Base-by-base conservation (phyloP, 2,329 filamentous ascomycete genomes). In the Penicillium palitans region DNA sequence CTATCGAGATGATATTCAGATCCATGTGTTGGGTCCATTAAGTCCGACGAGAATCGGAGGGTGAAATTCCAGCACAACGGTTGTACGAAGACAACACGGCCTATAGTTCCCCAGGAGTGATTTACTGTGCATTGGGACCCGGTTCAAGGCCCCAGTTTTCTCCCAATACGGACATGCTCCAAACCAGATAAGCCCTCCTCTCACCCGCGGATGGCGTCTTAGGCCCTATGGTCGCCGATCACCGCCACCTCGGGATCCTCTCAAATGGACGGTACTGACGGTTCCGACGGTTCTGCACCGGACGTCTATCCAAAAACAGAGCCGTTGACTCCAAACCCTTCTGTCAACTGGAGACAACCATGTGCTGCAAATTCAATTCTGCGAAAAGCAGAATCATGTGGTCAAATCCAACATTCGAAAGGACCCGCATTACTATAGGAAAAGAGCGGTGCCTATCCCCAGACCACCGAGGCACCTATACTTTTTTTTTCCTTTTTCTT, bases 141-240 rank as follows among this genome's bases (percentile, higher is more conserved):
- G 24, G 33, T 44, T 52, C 12, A 35, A 35, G 41, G 31, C 25
- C 48, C 48, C 49, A 52, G 15, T 39, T 39, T 27, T 50, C 27
- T 39, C 47, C 47, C n/a, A 48, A 27, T 50, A 27, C 12, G 29
- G 25, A 12, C 31, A n/a, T 45, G 35, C 39, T 46, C 51, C 40
- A 49, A 56, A 17, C 41, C 35, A 52, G 54, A 56, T 51, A 42
- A 35, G 37, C 46, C 53, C 29, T 13, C 35, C 52, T 41, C 35
- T 53, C 41, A 44, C 29, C 41, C 41, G 51, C 21, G 51, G 33
- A 46, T 41, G 44, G 27, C n/a, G 15, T 47, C 27, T 52, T 48
- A 44, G 52, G 59, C 58, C 56, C 56, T 48, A 58, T 57, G 44
- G 45, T 40, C 50, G 63, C 57, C 59, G 63, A 67, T 67, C 65